Base-by-base conservation (phyloP, 176 grass and related monocot genomes). In the Alopecurus myosuroides region DNA sequence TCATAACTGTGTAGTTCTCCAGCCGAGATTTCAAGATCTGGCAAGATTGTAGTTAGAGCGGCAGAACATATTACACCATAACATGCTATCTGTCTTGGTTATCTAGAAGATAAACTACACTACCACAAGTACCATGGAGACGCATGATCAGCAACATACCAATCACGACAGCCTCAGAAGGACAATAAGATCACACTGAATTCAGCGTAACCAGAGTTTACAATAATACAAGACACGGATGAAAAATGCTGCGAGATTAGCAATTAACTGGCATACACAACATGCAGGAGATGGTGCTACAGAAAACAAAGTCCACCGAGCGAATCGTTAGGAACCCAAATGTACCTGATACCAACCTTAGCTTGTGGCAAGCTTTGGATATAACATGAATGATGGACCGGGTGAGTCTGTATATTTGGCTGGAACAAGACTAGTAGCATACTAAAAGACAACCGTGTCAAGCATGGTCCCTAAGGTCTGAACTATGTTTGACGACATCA, bases 401-500 rank as follows among this genome's bases (percentile, higher is more conserved):
- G 39, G 36, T 45, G 31, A 34, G 5, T 61, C 26, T 89, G 56
- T 66, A 13, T 39, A 49, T 11, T 51, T 19, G 25, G 52, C 64
- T 77, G 31, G n/a, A 49, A 86, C 14, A 14, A 33, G 40, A 57
- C 23, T 57, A 74, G 29, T 39, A n/a, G n/a, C 12, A 70, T 57
- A 28, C 84, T 92, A 99, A 88, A 99, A 96, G 29, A 99, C 93
- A 68, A 99, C 93, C 1, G 93, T 99, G 65, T 96, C 97, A 0
- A 99, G 94, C 97, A 95, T 99, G 70, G 93, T 96, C 22, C 97
- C 97, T 25, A 99, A 89, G 63, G 97, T 96, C 86, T 99, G 97
- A 84, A 94, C 87, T 87, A 99, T 96, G 86, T 99, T 99, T 20
- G 97, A 99, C 7, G 97, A 99, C 97, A 99, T 99, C 49, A 99